phyloP scores from a whole-genome alignment of 2,329 filamentous ascomycete genomes.

The Aurifilum marmelostoma region DNA sequence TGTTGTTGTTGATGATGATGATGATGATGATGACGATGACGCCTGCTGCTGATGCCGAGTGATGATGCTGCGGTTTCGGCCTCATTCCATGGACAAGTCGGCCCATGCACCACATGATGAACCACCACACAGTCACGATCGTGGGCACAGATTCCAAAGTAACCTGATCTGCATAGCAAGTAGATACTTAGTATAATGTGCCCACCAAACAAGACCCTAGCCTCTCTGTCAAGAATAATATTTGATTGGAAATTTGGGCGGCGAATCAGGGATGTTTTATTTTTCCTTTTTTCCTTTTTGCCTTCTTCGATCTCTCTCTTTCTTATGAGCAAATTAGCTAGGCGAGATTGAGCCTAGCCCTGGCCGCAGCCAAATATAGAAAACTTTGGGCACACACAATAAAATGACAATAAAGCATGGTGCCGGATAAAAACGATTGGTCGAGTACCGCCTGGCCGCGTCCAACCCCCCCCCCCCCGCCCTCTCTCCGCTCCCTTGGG shows the following conservation, averaged over 20 bases:
- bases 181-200: no score
- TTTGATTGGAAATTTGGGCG: background rate
- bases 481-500: no score
- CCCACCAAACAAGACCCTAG: background rate
- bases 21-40: background rate
- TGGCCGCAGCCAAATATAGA: slow-evolving; percentile 7
- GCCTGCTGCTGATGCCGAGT: background rate
- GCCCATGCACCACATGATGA: background rate
- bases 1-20: background rate
- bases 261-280: background rate
- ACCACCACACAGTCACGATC: background rate
- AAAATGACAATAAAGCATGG: background rate
- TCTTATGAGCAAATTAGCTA: background rate
- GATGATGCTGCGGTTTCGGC: background rate
- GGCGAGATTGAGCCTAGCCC: slow-evolving; percentile 15
- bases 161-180: background rate
- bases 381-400: background rate
- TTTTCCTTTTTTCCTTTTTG: background rate
- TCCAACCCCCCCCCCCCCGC: background rate
- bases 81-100: background rate
- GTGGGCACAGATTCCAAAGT: background rate
- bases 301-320: no score
- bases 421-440: background rate
- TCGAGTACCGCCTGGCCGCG: background rate
- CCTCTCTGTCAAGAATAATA: background rate